Evolutionary conservation across 345 rosid genomes (phyloP).

Genomic region (Salix udensis): DNA sequence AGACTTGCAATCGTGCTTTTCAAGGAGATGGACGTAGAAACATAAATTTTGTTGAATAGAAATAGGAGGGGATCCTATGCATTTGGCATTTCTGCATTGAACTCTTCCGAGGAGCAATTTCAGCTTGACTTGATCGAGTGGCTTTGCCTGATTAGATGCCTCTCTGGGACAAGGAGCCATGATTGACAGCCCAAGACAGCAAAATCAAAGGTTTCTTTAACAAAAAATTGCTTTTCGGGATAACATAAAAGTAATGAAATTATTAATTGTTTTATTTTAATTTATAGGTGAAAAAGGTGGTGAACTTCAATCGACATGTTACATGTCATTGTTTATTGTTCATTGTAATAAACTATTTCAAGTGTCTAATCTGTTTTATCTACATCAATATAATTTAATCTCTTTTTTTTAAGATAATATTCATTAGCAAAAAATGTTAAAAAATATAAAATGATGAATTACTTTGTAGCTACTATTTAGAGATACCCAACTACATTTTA

Average conservation of each 20-base stretch:
- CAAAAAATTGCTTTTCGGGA: background rate
- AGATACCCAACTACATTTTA: too few species aligned
- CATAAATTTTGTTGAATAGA: background rate
- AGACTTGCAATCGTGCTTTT: background rate
- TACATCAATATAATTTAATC: too few species aligned
- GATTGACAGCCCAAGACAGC: slow-evolving; percentile 20
- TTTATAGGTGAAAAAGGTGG: background rate
- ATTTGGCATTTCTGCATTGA: slow-evolving; percentile 17
- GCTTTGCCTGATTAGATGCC: background rate
- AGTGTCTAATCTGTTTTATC: too few species aligned
- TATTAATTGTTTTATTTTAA: too few species aligned
- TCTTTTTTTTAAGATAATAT: too few species aligned
- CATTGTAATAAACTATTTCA: too few species aligned
- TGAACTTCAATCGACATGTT: background rate
- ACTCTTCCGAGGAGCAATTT: background rate
- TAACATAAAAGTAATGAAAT: background rate
- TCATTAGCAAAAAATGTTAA: too few species aligned
- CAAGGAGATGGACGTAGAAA: background rate
- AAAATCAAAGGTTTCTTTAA: background rate
- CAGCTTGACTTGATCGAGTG: background rate
- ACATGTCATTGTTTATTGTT: too few species aligned
- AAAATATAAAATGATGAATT: too few species aligned
- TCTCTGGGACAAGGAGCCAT: background rate
- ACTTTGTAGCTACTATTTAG: too few species aligned
- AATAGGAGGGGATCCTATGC: slow-evolving; percentile 6